Base-by-base conservation (phyloP, 306 rosid species). In the Potentilla sterilis region DNA sequence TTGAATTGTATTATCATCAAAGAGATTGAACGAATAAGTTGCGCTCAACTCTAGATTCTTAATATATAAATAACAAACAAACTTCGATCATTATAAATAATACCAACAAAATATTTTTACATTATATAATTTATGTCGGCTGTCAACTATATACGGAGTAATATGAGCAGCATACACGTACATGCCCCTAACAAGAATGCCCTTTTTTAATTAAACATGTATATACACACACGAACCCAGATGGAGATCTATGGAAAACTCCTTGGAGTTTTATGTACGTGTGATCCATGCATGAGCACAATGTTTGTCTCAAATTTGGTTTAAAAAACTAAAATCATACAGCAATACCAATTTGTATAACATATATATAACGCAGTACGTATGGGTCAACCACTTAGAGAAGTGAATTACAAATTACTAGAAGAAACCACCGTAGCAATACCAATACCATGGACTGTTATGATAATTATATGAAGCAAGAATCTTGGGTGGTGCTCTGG, bases 401-500 rank as follows among this genome's bases (percentile, higher is more conserved):
- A 59, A 67, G 75, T 69, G 41, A 48, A 40, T 62, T 47, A 40
- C 57, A 47, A 58, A 22, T 43, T 24, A 73, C 47, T 57, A 69
- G 67, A 40, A 61, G 54, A 78, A 57, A 28, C 69, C 59, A 28
- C 69, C 70, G 38, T 62, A 46, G 37, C 13, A 14, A 5, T 61
- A 61, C 66, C 42, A 54, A 79, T 18, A 61, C 70, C 48, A 66
- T 76, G 84, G 51, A 66, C 70, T 37, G 4, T 13, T 8, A 14
- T 9, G 14, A 71, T 16, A 49, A 9, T 19, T 48, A 49, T 48
- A 7, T 67, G 62, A 67, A 55, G 73, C 57, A 67, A 80, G 77
- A 82, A 82, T 82, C 86, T 70, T 74, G 78, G 76, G 78, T 57
- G 80, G 21, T 62, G 67, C 32, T 82, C 74, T 77, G 69, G 82